Conservation (phyloP, 2,329 filamentous ascomycete genomes). For the Coniochaeta sp. region DNA sequence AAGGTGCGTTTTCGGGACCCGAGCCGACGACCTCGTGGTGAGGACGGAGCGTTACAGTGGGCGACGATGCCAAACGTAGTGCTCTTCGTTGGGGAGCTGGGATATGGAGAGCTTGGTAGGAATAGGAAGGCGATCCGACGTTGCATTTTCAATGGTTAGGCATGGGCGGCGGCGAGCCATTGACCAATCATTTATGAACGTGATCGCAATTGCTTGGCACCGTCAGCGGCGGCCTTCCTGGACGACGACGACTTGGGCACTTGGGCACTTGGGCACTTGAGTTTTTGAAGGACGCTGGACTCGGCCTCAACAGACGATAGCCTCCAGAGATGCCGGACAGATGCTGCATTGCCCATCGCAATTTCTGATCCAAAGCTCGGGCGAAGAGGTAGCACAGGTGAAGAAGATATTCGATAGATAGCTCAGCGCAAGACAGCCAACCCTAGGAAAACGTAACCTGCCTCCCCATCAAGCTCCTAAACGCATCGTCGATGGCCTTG, state of each 20-base stretch:
- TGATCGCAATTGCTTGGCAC: not conserved
- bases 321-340: not conserved
- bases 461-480: constrained; percentile 65
- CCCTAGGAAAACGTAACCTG: constrained; percentile 53
- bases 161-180: not conserved
- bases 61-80: not conserved
- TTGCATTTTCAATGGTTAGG: not conserved
- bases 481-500: constrained; percentile 73
- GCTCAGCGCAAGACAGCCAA: not conserved
- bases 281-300: not conserved
- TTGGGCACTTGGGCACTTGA: too few species aligned
- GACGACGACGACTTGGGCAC: not conserved
- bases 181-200: constrained; percentile 3
- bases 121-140: not conserved
- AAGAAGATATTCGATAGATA: not conserved
- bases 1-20: not conserved
- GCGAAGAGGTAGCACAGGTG: too few species aligned
- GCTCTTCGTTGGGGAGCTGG: too few species aligned
- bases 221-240: not conserved
- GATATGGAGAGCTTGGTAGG: not conserved
- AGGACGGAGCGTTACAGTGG: not conserved
- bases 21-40: not conserved
- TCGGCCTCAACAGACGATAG: not conserved
- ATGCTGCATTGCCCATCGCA: not conserved
- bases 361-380: too few species aligned